These are phyloP conservation scores for Trichomonas tenax DNA, from an alignment of 208 protist species.

Conservation along the genomic window DNA sequence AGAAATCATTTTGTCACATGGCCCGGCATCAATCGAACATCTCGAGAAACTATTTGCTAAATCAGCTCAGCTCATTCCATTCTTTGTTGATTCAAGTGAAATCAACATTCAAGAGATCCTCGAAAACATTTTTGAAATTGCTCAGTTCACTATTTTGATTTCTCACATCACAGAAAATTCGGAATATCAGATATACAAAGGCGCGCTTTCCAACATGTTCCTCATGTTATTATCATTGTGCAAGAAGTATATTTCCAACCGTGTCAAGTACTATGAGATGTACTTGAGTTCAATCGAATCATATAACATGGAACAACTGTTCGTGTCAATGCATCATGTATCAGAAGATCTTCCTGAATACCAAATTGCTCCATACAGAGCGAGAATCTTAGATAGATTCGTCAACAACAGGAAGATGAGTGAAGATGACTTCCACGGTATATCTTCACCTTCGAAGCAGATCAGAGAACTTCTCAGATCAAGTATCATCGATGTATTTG, in stretches of 20 bases:
- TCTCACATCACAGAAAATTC: background rate
- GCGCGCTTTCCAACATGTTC: background rate
- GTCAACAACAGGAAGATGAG: background rate
- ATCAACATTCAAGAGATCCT: background rate
- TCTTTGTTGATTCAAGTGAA: background rate
- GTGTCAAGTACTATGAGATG: background rate
- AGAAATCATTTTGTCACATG: background rate
- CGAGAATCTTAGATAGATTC: background rate
- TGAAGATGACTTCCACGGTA: background rate
- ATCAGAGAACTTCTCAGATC: background rate
- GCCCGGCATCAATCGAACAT: background rate
- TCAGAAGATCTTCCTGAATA: background rate
- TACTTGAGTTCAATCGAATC: background rate
- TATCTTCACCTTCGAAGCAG: background rate
- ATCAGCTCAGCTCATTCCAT: background rate
- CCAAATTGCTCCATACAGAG: background rate
- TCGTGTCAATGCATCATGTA: background rate
- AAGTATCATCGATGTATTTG: background rate
- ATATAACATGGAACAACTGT: background rate
- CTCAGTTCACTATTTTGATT: background rate
- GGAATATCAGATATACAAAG: background rate
- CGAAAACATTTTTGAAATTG: background rate
- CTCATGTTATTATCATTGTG: background rate
- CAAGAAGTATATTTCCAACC: background rate
- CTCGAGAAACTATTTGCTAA: background rate